Base-by-base conservation (phyloP, 345 rosid species). In the Hibiscus tridactylites region DNA sequence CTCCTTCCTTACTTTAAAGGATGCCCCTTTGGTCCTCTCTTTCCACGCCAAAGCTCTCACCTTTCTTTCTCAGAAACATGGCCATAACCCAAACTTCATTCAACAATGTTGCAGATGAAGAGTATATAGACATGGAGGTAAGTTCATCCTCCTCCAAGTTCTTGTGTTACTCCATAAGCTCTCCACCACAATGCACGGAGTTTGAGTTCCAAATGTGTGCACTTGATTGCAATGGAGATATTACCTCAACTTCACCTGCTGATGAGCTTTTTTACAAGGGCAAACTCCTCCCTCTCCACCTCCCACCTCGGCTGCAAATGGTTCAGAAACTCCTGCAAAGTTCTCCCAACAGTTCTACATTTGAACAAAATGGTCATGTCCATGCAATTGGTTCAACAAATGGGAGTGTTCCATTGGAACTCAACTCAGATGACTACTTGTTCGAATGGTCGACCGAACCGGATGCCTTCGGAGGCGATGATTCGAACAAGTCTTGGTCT, bases 231-330 rank as follows among this genome's bases (percentile, higher is more conserved):
- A 57, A 76, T 8, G 80, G 72, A 54, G 83, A 73, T 5, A n/a
- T 33, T 6, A 19, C 81, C 16, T 66, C 79, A 13, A 67, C 82
- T 59, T 85, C 83, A 26, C 93, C 97, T 0, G 98, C 99, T 24
- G 99, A 95, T 53, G 96, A 95, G 70, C 99, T 95, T 35, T 95
- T 95, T 85, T 91, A 85, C 86, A 88, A 83, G 11, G 99, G 99
- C 6, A 90, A 89, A 73, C 96, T 95, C 78, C 96, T 92, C 31
- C 99, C 99, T 78, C 99, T 95, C 33, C 97, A 85, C 64, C 85
- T 90, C 71, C 97, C 97, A 75, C 96, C 90, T 76, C 84, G 96
- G n/a, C 75, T 87, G 44, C 86, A 85, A 74, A 90, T 89, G 93
- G 90, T 92, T 60, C 87, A 87, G 67, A 85, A 81, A 35, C 91